Conservation (phyloP, 768 basidiomycete species). For the Boletales sp. region DNA sequence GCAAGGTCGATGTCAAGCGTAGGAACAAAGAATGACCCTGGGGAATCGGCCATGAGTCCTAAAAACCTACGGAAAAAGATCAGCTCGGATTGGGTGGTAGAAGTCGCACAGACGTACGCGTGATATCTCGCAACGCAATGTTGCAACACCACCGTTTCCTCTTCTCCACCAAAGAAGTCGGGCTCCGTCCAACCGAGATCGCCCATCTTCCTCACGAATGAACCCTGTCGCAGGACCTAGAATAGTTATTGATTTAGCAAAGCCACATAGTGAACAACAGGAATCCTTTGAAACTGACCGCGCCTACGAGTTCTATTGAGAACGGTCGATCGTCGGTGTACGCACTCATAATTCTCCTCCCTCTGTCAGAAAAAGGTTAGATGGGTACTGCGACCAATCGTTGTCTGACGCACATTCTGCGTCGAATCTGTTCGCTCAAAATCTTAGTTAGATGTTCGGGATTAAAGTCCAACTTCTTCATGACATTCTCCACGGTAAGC, state of each 20-base stretch:
- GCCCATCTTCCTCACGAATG: conserved; percentile 52
- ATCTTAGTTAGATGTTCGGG: conserved; percentile 7
- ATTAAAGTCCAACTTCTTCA: conserved; percentile 9
- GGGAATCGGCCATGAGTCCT: conserved; percentile 45
- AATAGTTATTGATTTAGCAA: not conserved
- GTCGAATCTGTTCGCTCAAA: not conserved
- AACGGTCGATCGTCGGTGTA: conserved; percentile 49
- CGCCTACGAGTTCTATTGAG: conserved; percentile 53
- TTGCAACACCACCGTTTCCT: conserved; percentile 41
- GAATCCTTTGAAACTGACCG: conserved; percentile 31
- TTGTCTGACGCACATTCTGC: conserved; percentile 12
- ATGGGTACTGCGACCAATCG: not conserved
- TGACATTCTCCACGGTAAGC: not conserved
- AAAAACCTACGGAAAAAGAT: conserved; percentile 36
- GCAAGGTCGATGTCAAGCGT: conserved; percentile 69
- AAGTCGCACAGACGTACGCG: conserved; percentile 33
- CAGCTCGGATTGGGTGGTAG: not conserved
- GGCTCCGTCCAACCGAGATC: conserved; percentile 49
- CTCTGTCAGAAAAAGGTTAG: conserved; percentile 16
- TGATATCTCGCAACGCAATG: conserved; percentile 56
- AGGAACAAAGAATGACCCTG: conserved; percentile 46
- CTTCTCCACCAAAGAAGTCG: conserved; percentile 33
- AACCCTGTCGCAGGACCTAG: conserved; percentile 52
- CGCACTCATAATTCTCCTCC: conserved; percentile 39
- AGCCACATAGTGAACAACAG: not conserved